Evolutionary conservation across 2,329 filamentous ascomycete genomes (phyloP).

Genomic region (Magnaporthiopsis poae): DNA sequence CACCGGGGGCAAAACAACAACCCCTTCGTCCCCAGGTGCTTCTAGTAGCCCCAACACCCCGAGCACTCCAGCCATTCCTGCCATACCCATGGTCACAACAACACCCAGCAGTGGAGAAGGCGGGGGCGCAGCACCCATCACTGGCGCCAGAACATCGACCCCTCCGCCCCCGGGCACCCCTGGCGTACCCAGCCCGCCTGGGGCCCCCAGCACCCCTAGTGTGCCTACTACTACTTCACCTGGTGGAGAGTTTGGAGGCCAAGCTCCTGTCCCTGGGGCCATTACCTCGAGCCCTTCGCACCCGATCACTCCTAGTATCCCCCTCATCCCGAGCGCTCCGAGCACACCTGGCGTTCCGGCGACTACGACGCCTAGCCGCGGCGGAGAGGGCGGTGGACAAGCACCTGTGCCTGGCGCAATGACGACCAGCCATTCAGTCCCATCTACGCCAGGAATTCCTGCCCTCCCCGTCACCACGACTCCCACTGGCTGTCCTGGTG

Average conservation of each 20-base stretch:
- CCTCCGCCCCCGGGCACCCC: not conserved
- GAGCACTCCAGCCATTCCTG: not conserved
- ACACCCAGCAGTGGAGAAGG: not conserved
- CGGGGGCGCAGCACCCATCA: not conserved
- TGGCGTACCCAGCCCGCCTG: not conserved
- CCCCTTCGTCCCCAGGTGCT: not conserved
- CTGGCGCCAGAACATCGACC: not conserved
- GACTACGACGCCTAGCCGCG: not conserved
- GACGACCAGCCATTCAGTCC: not conserved
- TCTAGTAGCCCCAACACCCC: not conserved
- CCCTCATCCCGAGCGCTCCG: not conserved
- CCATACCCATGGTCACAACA: not conserved
- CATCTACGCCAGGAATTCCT: not conserved
- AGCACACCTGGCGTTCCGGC: not conserved
- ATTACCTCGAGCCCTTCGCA: not conserved
- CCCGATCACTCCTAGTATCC: not conserved
- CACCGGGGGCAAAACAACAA: not conserved
- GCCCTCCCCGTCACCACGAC: not conserved
- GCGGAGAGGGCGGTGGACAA: not conserved
- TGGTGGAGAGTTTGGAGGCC: not conserved
- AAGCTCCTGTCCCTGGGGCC: not conserved
- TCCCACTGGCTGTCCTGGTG: not conserved
- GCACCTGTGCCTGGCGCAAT: not conserved
- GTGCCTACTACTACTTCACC: not conserved
- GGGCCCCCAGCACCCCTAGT: not conserved